A percentile compares a stretch with the other conserved stretches of the same genome.
Evolutionary conservation across 73 alveolate species (phyloP).

Genomic region (Blepharisma stoltei): DNA sequence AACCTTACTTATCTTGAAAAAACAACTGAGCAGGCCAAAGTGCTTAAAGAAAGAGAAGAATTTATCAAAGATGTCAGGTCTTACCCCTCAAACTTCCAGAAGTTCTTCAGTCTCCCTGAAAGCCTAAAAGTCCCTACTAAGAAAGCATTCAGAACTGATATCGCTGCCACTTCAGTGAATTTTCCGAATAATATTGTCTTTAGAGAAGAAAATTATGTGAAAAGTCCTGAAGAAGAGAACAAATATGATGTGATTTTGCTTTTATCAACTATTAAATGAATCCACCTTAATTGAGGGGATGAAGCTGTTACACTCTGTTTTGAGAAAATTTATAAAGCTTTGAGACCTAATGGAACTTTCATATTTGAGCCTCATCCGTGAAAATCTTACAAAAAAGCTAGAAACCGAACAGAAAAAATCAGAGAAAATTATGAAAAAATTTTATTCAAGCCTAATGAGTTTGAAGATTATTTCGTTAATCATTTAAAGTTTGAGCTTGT

Average conservation of each 20-base stretch:
- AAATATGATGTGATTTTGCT: constrained; percentile 67
- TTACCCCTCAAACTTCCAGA: constrained; percentile 14
- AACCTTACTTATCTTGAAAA: constrained; percentile 42
- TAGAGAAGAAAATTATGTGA: constrained; percentile 68
- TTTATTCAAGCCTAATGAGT: constrained; percentile 53
- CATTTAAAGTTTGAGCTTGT: too few relatives aligned
- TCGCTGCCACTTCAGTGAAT: background rate
- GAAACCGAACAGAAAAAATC: constrained; percentile 36
- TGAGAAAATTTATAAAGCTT: constrained; percentile 49
- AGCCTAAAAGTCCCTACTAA: background rate
- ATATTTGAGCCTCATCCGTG: constrained; percentile 67
- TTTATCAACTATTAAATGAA: constrained; percentile 74
- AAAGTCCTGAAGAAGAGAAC: constrained; percentile 42
- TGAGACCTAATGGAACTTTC: constrained; percentile 59
- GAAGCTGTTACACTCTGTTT: constrained; percentile 67
- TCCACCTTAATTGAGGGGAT: constrained; percentile 88
- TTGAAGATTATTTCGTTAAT: constrained; percentile 34
- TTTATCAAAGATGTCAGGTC: constrained; percentile 19
- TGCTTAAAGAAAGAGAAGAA: constrained; percentile 13
- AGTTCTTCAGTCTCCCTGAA: background rate
- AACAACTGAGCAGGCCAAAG: background rate
- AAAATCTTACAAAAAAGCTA: constrained; percentile 74
- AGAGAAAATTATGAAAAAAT: constrained; percentile 42
- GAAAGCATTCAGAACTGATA: background rate
- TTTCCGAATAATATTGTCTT: constrained; percentile 66